These are phyloP conservation scores for Diaporthe sp. DNA, from an alignment of 2,329 filamentous ascomycete genomes.

Conservation along the genomic window DNA sequence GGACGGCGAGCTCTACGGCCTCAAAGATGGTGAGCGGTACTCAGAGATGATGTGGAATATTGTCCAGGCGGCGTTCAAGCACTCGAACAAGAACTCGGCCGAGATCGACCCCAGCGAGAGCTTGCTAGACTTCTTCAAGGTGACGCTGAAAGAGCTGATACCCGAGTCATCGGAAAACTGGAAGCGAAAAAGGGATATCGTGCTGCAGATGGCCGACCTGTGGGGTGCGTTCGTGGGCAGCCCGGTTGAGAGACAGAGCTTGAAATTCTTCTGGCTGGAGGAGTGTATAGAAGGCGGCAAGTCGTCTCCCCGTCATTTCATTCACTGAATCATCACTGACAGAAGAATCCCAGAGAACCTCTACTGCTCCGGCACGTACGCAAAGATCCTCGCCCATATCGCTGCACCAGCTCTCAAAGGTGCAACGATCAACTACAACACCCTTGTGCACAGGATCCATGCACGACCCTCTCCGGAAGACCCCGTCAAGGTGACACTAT, in stretches of 20 bases:
- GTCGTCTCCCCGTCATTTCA: slow-evolving; percentile 39
- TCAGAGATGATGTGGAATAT: slow-evolving; percentile 76
- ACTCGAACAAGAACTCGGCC: slow-evolving; percentile 71
- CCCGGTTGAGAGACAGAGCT: slow-evolving; percentile 73
- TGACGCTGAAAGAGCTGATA: slow-evolving; percentile 61
- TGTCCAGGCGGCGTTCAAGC: slow-evolving; percentile 75
- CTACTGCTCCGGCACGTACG: slow-evolving; percentile 72
- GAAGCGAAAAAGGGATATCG: slow-evolving; percentile 56
- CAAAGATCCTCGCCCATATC: slow-evolving; percentile 70
- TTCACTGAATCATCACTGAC: background rate
- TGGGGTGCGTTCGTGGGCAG: slow-evolving; percentile 82
- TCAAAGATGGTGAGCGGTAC: slow-evolving; percentile 61
- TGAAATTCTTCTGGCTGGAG: slow-evolving; percentile 84
- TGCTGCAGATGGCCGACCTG: slow-evolving; percentile 70
- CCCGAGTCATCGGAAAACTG: slow-evolving; percentile 58
- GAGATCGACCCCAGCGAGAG: slow-evolving; percentile 63
- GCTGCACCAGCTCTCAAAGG: slow-evolving; percentile 68
- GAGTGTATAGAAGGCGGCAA: slow-evolving; percentile 80
- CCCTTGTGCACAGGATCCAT: slow-evolving; percentile 61
- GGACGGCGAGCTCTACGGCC: slow-evolving; percentile 65
- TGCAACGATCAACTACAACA: slow-evolving; percentile 67
- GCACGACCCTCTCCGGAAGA: slow-evolving; percentile 46
- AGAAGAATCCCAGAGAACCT: slow-evolving; percentile 64
- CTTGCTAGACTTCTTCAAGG: slow-evolving; percentile 67
- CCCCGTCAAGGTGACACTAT: slow-evolving; percentile 35